phyloP scores from a whole-genome alignment of 306 rosid species.

The Trichosanthes cucumerina region DNA sequence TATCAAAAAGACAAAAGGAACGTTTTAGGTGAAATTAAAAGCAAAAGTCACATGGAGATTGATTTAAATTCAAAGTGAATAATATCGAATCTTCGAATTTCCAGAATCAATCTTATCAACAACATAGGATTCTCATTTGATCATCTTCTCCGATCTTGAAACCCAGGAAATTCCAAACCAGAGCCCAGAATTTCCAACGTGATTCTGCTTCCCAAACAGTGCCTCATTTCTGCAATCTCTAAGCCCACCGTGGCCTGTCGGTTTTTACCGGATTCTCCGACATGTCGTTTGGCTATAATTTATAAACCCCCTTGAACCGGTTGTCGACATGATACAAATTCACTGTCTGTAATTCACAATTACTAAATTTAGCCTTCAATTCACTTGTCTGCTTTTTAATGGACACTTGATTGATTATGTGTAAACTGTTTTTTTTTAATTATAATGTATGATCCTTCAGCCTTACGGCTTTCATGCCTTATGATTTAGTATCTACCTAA shows the following conservation, averaged over 20 bases:
- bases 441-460: neutral
- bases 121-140: conserved; percentile 46
- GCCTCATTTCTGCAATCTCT: neutral
- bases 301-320: no score
- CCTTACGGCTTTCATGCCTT: neutral
- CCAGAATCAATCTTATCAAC: conserved; percentile 22
- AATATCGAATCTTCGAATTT: neutral
- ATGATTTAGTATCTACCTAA: neutral
- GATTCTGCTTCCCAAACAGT: neutral
- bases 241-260: neutral
- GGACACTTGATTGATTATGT: conserved; percentile 22
- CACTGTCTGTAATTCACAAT: neutral
- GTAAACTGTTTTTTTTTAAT: neutral
- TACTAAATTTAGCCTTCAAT: neutral
- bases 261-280: neutral
- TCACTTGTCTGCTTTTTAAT: conserved; percentile 17
- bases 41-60: neutral
- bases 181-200: neutral
- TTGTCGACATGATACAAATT: neutral
- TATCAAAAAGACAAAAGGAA: no score
- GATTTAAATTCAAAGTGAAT: neutral
- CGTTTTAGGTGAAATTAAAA: no score
- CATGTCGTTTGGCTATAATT: neutral
- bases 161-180: conserved; percentile 5
- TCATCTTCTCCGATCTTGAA: conserved; percentile 4